These are phyloP conservation scores for Clathrus columnatus DNA, from an alignment of 768 basidiomycete genomes.

Conservation along the genomic window DNA sequence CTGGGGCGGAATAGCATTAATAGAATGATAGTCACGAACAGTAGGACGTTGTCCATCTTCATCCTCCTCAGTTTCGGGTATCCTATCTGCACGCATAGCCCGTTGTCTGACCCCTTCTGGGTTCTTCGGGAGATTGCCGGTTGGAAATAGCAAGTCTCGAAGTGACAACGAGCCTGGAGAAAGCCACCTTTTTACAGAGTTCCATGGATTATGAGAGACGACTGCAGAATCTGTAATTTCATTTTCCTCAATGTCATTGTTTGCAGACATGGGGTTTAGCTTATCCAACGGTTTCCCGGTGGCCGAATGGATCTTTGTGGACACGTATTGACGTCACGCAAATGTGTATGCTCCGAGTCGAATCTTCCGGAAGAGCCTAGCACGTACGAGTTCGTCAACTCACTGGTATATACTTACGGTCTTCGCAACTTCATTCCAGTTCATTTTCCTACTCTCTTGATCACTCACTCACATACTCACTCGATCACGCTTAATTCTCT, in stretches of 20 bases:
- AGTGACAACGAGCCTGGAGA: constrained; percentile 67
- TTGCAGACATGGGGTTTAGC: background rate
- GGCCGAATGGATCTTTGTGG: background rate
- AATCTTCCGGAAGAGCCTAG: background rate
- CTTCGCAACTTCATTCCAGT: background rate
- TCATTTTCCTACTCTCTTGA: background rate
- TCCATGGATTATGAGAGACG: constrained; percentile 46
- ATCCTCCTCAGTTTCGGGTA: constrained; percentile 51
- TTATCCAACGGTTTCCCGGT: background rate
- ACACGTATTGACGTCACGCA: constrained; percentile 6
- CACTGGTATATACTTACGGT: background rate
- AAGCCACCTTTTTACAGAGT: constrained; percentile 46
- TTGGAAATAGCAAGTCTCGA: constrained; percentile 27
- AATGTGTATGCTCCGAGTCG: background rate
- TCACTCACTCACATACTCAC: background rate
- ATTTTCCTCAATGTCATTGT: constrained; percentile 11
- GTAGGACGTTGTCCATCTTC: constrained; percentile 47
- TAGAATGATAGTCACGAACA: constrained; percentile 68
- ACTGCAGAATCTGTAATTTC: background rate
- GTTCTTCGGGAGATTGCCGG: constrained; percentile 28
- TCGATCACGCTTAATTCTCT: background rate
- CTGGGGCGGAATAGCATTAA: constrained; percentile 51
- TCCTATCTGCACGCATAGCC: constrained; percentile 65
- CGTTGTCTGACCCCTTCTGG: constrained; percentile 28
- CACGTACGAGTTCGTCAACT: background rate